Evolutionary conservation across 2,329 filamentous ascomycete species (phyloP).

Genomic region (Xylaria sp.): DNA sequence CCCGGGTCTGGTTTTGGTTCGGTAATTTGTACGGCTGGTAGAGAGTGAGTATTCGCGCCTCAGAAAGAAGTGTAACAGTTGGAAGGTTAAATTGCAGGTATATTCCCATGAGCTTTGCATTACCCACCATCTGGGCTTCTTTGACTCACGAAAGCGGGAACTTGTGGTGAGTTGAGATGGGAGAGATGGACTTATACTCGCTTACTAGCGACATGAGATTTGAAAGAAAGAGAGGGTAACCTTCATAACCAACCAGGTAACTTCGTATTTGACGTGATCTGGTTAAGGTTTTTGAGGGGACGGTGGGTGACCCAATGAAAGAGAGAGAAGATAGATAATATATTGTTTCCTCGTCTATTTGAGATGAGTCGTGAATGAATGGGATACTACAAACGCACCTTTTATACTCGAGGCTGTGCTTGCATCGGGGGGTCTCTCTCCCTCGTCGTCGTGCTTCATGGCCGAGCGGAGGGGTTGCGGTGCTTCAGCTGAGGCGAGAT

Average conservation of each 20-base stretch:
- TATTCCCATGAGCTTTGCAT: not conserved
- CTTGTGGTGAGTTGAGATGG: conserved; percentile 1
- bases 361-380: conserved; percentile 9
- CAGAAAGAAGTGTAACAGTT: conserved; percentile 2
- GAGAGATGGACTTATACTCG: conserved; percentile 4
- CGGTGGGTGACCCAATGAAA: conserved; percentile 1
- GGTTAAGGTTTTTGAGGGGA: conserved; percentile 15
- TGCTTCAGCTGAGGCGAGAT: conserved; percentile 36
- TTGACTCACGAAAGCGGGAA: not conserved
- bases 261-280: not conserved
- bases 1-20: conserved; percentile 58
- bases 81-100: conserved; percentile 5
- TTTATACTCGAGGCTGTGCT: conserved; percentile 42
- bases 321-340: not conserved
- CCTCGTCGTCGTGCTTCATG: conserved; percentile 50
- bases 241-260: not conserved
- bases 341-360: not conserved
- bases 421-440: conserved; percentile 42
- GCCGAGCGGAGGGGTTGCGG: conserved; percentile 47
- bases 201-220: not conserved
- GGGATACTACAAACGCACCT: conserved; percentile 44
- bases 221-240: not conserved
- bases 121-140: conserved; percentile 12
- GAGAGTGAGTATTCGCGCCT: conserved; percentile 38
- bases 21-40: conserved; percentile 67